Evolutionary conservation across 2,329 filamentous ascomycete genomes (phyloP), one percentile per base, ranked within the genome.

Genomic region (Cryphonectria carpinicola): DNA sequence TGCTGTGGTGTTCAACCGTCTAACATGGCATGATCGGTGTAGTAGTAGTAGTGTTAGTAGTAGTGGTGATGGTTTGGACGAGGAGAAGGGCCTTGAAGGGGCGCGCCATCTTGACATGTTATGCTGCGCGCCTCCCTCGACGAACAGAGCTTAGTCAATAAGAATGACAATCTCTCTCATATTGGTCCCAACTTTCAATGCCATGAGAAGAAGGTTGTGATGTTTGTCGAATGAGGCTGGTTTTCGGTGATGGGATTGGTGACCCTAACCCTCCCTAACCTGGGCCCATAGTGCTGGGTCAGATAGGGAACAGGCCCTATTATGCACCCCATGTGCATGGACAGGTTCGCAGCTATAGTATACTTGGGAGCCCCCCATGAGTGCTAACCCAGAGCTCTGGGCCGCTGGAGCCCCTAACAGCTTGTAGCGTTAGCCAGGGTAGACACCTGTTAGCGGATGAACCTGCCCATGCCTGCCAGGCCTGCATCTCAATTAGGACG

Each of bases 1-100:
- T 7, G 68, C 43, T 60, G 69, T 69, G 46, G 61, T 49, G 61
- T 65, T 65, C 67, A 70, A 56, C 39, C 37, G 43, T 65, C 66
- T 66, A 28, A 17, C 17, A 32, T 19, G 14, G 28, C 54, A 46
- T 2, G 11, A 11, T 13, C 25, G 13, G 32, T 32, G 22, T 10
- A 17, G 37, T 3, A 17, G 37, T 28, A 28, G 28, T n/a, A 22
- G 49, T 35, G 10, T 37, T 37, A 3, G 52, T 19, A 11, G 19
- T 1, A 3, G 32, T 32, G 32, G 32, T 32, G 32, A 32, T 32
- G 32, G 32, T 32, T 32, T 4, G 22, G 35, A 43, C 28, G 25
- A 41, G 8, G 28, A 14, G 28, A 56, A 54, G n/a, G 25, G 61
- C 61, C n/a, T 39, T 64, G 61, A 25, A 22, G 32, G 25, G 41